These are phyloP conservation scores for Podospora pseudocomata DNA, from an alignment of 495 filamentous ascomycete genomes.

Conservation along the genomic window DNA sequence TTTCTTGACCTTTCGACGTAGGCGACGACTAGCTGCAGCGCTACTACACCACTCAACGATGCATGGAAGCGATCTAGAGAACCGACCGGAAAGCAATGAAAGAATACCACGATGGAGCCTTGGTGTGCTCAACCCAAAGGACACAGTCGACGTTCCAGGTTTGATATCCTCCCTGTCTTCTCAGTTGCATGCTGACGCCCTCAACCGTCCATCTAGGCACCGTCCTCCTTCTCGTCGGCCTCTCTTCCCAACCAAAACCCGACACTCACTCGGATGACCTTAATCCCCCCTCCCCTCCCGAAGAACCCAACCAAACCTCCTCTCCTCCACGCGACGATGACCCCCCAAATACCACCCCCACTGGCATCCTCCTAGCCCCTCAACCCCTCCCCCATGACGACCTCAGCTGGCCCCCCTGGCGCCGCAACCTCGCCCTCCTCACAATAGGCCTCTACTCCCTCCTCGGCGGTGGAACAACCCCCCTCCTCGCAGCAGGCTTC, in stretches of 20 bases:
- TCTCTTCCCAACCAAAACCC: constrained; percentile 38
- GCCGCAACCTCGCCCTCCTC: constrained; percentile 69
- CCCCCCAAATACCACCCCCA: constrained; percentile 64
- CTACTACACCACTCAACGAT: neutral
- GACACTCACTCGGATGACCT: too few species aligned
- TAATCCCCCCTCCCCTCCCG: too few species aligned
- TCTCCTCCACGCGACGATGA: constrained; percentile 21
- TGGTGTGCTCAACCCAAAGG: constrained; percentile 78
- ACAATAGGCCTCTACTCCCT: constrained; percentile 90
- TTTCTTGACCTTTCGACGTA: neutral
- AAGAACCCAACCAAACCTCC: neutral
- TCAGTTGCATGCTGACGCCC: too few species aligned
- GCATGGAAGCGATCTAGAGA: neutral
- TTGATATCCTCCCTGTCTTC: constrained; percentile 23
- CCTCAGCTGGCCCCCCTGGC: constrained; percentile 84
- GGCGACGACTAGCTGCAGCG: neutral
- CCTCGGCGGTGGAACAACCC: constrained; percentile 90
- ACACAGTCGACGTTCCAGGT: constrained; percentile 92
- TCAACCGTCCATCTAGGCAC: constrained; percentile 53
- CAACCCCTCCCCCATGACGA: constrained; percentile 92
- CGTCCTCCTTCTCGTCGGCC: constrained; percentile 67
- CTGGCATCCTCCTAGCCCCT: constrained; percentile 78
- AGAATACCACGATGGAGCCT: constrained; percentile 58
- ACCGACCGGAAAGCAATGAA: constrained; percentile 9
- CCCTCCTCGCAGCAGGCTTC: constrained; percentile 87